A percentile compares a stretch with the other conserved stretches of the same genome.
phyloP scores from a whole-genome alignment of 305 asterid genomes.

The Fraxinus platypoda region DNA sequence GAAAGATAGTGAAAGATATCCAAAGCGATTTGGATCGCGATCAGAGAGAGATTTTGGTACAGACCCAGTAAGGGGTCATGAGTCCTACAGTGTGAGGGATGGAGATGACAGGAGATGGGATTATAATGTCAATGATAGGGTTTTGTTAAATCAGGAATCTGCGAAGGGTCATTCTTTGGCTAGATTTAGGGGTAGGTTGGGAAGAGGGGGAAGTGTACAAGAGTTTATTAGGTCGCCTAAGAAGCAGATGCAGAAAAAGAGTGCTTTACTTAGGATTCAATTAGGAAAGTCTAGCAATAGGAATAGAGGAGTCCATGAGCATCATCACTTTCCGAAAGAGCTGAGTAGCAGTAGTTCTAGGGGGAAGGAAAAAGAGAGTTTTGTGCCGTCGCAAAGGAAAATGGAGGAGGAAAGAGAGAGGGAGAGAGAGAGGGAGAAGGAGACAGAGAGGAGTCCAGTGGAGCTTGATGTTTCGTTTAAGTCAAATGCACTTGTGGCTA shows the following conservation, averaged over 20 bases:
- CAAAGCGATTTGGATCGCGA: conserved; percentile 17
- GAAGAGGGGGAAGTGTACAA: conserved; percentile 33
- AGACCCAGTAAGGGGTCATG: conserved; percentile 23
- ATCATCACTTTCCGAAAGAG: conserved; percentile 29
- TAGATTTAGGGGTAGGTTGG: conserved; percentile 54
- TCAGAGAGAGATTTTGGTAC: conserved; percentile 21
- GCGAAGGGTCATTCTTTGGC: conserved; percentile 29
- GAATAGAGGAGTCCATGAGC: conserved; percentile 40
- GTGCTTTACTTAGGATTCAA: conserved; percentile 53
- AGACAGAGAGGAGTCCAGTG: conserved; percentile 54
- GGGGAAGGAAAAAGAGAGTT: conserved; percentile 42
- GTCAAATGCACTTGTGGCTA: conserved; percentile 81
- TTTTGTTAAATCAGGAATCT: conserved; percentile 27
- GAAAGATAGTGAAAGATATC: conserved; percentile 26
- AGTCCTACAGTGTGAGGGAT: conserved; percentile 30
- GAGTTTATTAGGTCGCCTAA: conserved; percentile 39
- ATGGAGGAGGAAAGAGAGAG: conserved; percentile 41
- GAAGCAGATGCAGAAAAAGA: conserved; percentile 47
- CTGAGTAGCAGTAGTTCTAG: conserved; percentile 28
- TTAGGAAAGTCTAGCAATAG: conserved; percentile 44
- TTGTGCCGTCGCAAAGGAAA: conserved; percentile 27
- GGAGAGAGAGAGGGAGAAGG: conserved; percentile 30
- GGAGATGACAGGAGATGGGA: conserved; percentile 41
- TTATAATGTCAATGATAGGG: conserved; percentile 29
- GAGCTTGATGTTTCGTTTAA: conserved; percentile 79